Base-by-base conservation (phyloP, 805 yeast species). In the Saturnispora zaruensis region DNA sequence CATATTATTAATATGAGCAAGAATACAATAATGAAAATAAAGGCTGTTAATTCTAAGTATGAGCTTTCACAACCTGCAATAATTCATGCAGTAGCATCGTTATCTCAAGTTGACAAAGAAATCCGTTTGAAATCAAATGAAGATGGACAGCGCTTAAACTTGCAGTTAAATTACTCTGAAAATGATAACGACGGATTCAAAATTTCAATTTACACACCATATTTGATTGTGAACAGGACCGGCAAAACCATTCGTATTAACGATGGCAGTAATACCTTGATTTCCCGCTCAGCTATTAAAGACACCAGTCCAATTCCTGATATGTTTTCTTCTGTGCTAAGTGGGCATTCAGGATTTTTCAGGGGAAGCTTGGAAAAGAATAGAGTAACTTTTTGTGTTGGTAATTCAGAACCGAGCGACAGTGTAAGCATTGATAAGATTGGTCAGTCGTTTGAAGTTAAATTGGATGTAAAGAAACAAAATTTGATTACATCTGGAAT, bases 381-480 rank as follows among this genome's bases (percentile, higher is more conserved):
- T 57, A 72, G 95, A 51, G 95, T 90, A 0, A 59, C 75, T 24
- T 58, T 90, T 6, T 75, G 76, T 52, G 73, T 87, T 20, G 84
- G 77, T 0, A 86, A 84, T 49, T 83, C 96, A 0, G 71, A 73
- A 6, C 77, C 86, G 77, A 84, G 96, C 55, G 63, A 71, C 1
- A 86, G 87, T 2, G 70, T 87, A 44, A 82, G 95, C 62, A 81
- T 93, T 59, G 96, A 90, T 61, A 95, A 96, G 3, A 76, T 91
- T 49, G 99, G 99, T 0, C 91, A 89, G 55, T 71, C 81, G 1
- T 74, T 77, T 41, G 96, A 76, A 40, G 66, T 72, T 3, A 65
- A 62, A 21, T 70, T 73, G 4, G 77, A 77, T 34, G 57, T 79
- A 1, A 68, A 72, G 37, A 76, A 75, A 11, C 75, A 64, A 64